Evolutionary conservation across 1,284 basidiomycete species (phyloP).

Genomic region (Cryptococcus jaspeensis): DNA sequence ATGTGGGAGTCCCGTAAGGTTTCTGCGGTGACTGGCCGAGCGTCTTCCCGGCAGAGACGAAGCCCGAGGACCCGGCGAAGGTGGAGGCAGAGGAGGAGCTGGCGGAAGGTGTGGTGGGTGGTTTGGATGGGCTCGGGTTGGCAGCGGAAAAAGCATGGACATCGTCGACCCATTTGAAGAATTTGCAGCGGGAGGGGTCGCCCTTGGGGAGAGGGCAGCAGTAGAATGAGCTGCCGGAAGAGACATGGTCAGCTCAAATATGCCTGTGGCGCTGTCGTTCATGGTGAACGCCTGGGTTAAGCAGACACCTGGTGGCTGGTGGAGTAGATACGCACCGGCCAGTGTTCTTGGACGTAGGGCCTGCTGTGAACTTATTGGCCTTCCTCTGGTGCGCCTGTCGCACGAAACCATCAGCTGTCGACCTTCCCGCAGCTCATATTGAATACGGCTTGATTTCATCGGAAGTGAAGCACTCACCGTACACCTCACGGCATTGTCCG

Average conservation of each 20-base stretch:
- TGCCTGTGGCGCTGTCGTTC: too few species aligned
- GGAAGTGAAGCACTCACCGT: slow-evolving; percentile 14
- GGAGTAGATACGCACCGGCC: slow-evolving; percentile 28
- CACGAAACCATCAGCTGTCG: neutral
- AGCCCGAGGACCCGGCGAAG: too few species aligned
- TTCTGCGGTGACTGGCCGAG: slow-evolving; percentile 13
- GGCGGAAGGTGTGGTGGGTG: slow-evolving; percentile 1
- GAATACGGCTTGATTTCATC: neutral
- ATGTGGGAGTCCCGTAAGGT: neutral
- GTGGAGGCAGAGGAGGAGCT: too few species aligned
- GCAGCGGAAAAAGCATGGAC: neutral
- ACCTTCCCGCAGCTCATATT: neutral
- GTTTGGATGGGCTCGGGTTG: neutral
- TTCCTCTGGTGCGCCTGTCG: slow-evolving; percentile 26
- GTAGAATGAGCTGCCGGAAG: slow-evolving; percentile 32
- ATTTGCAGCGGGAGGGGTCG: slow-evolving; percentile 41
- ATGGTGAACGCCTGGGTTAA: too few species aligned
- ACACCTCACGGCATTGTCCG: slow-evolving; percentile 18
- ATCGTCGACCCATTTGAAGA: slow-evolving; percentile 49
- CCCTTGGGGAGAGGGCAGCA: slow-evolving; percentile 34
- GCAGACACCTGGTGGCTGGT: too few species aligned
- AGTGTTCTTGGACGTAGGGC: slow-evolving; percentile 35
- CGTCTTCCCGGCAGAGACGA: neutral
- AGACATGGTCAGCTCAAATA: neutral
- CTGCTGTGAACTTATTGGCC: slow-evolving; percentile 24